phyloP scores from a whole-genome alignment of 1,284 basidiomycete genomes.

The Peniophora sp. region DNA sequence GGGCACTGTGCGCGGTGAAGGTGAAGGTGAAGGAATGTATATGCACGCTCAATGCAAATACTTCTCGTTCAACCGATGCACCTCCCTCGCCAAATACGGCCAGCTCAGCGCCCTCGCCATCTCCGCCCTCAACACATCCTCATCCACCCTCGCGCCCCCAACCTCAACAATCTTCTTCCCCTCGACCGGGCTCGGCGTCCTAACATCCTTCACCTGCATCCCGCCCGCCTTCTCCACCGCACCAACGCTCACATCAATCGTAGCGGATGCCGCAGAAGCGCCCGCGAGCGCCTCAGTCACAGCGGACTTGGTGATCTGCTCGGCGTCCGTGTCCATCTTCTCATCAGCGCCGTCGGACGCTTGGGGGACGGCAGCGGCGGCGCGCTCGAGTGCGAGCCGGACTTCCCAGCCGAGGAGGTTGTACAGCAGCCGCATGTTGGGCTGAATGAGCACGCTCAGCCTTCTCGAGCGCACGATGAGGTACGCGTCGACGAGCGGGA shows the following conservation, averaged over 20 bases:
- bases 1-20: too few relatives aligned
- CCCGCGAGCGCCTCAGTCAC: too few relatives aligned
- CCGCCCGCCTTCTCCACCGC: too few relatives aligned
- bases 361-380: not conserved
- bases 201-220: too few relatives aligned
- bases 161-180: too few relatives aligned
- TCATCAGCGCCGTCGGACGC: too few relatives aligned
- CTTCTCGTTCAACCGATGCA: conserved; percentile 74
- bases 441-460: conserved; percentile 85
- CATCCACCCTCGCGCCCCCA: conserved; percentile 34
- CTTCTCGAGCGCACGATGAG: conserved; percentile 80
- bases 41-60: conserved; percentile 42
- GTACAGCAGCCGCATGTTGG: conserved; percentile 88
- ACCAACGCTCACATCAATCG: too few relatives aligned
- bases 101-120: conserved; percentile 61
- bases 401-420: conserved; percentile 93
- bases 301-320: too few relatives aligned
- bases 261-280: too few relatives aligned
- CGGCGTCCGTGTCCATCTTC: too few relatives aligned
- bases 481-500: conserved; percentile 90
- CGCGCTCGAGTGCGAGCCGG: conserved; percentile 63
- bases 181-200: too few relatives aligned
- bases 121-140: conserved; percentile 41
- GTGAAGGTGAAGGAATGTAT: too few relatives aligned
- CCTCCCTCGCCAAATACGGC: conserved; percentile 74